Evolutionary conservation across 768 basidiomycete species (phyloP).

Genomic region (Lentinula guzmanii): DNA sequence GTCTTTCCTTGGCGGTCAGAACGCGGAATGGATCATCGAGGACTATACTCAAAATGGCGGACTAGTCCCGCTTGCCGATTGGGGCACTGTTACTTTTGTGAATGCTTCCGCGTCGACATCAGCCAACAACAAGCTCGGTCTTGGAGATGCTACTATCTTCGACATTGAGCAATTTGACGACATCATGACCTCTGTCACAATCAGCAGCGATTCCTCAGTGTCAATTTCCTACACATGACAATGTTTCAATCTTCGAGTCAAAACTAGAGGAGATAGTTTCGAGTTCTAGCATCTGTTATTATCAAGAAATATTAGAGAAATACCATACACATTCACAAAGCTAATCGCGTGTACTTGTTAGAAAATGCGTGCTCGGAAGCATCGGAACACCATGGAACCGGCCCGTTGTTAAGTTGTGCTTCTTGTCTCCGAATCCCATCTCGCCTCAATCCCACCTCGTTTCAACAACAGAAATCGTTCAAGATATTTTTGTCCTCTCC

Average conservation of each 20-base stretch:
- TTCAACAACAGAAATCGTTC: background rate
- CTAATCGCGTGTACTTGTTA: too few relatives aligned
- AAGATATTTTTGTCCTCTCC: background rate
- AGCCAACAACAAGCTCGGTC: conserved; percentile 16
- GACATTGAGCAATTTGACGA: conserved; percentile 23
- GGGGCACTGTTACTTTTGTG: conserved; percentile 29
- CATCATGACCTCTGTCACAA: background rate
- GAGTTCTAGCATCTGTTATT: too few relatives aligned
- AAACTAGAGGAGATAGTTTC: background rate
- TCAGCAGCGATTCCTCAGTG: background rate
- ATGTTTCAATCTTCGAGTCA: background rate
- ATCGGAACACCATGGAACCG: background rate
- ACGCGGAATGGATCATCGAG: conserved; percentile 5
- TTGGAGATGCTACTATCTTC: conserved; percentile 25
- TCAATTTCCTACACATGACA: background rate
- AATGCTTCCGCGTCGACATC: conserved; percentile 20
- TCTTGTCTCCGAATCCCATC: conserved; percentile 1
- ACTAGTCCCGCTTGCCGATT: conserved; percentile 30
- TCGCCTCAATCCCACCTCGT: conserved; percentile 1
- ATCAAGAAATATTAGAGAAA: too few relatives aligned
- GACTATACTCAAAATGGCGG: conserved; percentile 1
- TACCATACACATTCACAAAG: too few relatives aligned
- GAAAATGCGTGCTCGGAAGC: too few relatives aligned
- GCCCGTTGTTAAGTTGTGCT: background rate
- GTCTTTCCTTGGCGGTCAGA: conserved; percentile 1